Conservation (phyloP, 371 early-diverging fungal species). For the Mortierella polycephala region DNA sequence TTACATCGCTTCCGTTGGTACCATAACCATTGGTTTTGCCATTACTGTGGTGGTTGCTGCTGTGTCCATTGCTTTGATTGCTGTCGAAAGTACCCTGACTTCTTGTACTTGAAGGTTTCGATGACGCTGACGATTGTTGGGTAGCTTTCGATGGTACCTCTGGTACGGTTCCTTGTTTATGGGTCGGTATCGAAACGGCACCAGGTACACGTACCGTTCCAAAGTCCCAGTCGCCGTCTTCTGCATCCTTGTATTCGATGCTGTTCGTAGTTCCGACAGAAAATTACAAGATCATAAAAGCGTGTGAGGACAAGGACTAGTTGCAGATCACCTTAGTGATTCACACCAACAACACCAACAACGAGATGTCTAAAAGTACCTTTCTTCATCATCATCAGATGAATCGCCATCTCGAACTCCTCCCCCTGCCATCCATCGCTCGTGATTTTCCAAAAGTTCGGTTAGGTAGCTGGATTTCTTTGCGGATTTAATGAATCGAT, state of each 20-base stretch:
- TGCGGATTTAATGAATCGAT: slow-evolving; percentile 87
- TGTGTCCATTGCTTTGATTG: slow-evolving; percentile 6
- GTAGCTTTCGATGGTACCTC: background rate
- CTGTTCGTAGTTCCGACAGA: slow-evolving; percentile 12
- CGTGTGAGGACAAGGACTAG: background rate
- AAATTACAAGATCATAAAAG: background rate
- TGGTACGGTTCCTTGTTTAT: slow-evolving; percentile 6
- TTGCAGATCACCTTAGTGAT: background rate
- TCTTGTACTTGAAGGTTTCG: background rate
- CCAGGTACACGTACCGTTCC: slow-evolving; percentile 62
- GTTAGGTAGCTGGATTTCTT: slow-evolving; percentile 86
- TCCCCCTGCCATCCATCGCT: slow-evolving; percentile 74
- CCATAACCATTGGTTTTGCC: slow-evolving; percentile 19
- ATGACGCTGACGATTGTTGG: no score
- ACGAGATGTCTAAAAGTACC: slow-evolving; percentile 26
- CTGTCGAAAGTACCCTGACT: background rate
- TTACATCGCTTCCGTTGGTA: slow-evolving; percentile 1
- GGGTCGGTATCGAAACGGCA: background rate
- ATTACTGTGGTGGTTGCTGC: slow-evolving; percentile 8
- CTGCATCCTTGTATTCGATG: slow-evolving; percentile 52
- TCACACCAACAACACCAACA: no score
- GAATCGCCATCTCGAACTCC: slow-evolving; percentile 65
- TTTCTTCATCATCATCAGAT: slow-evolving; percentile 66
- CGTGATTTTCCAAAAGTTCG: slow-evolving; percentile 86
- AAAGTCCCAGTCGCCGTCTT: slow-evolving; percentile 65